Evolutionary conservation across 495 filamentous ascomycete genomes (phyloP).

Genomic region (Elaphomyces granulatus): DNA sequence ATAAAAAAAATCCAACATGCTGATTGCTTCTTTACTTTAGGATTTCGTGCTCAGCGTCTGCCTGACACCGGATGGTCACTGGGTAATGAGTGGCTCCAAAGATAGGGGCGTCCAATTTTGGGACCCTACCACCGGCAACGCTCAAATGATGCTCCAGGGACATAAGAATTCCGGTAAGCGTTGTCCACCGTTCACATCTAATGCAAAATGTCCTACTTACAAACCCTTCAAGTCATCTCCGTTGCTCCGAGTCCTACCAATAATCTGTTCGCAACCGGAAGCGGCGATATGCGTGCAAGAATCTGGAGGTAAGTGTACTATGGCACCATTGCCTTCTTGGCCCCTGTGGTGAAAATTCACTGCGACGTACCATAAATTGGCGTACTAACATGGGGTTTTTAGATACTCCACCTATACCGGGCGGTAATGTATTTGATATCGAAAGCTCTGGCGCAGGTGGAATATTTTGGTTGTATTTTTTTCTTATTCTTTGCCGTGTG

Average conservation of each 20-base stretch:
- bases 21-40: slow-evolving; percentile 30
- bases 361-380: too few relatives aligned
- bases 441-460: slow-evolving; percentile 28
- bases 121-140: slow-evolving; percentile 74
- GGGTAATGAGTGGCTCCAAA: slow-evolving; percentile 87
- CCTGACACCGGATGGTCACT: slow-evolving; percentile 71
- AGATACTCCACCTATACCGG: slow-evolving; percentile 34
- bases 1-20: too few relatives aligned
- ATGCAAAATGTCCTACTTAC: slow-evolving; percentile 13
- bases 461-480: slow-evolving; percentile 12
- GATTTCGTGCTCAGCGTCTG: slow-evolving; percentile 87
- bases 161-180: slow-evolving; percentile 71
- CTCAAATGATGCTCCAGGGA: slow-evolving; percentile 85
- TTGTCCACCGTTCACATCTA: slow-evolving; percentile 1
- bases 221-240: slow-evolving; percentile 61
- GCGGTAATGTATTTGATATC: slow-evolving; percentile 27
- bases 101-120: slow-evolving; percentile 88
- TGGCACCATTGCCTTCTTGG: too few relatives aligned
- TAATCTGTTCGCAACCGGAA: slow-evolving; percentile 72
- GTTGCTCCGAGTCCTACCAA: slow-evolving; percentile 74
- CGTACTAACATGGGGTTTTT: too few relatives aligned
- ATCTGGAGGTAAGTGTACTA: slow-evolving; percentile 77
- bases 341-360: too few relatives aligned
- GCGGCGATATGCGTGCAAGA: slow-evolving; percentile 78
- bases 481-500: slow-evolving; percentile 9